Conservation (phyloP, 768 basidiomycete genomes). For the Pleurotus ostreatus region DNA sequence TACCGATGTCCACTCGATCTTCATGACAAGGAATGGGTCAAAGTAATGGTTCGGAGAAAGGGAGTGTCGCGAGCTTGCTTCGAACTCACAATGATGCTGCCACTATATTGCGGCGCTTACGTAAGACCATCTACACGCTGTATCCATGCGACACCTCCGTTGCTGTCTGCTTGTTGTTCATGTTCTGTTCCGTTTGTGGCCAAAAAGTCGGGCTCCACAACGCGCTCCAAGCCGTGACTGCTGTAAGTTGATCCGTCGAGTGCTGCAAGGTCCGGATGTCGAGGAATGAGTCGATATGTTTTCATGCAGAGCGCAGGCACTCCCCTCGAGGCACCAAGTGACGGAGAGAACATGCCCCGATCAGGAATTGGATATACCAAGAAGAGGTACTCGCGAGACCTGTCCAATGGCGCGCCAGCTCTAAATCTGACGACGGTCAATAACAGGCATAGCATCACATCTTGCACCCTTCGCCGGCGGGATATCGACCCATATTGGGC, state of each 20-base stretch:
- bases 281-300: not conserved
- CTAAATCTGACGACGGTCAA: not conserved
- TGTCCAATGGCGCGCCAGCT: constrained; percentile 2
- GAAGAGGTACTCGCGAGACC: constrained; percentile 4
- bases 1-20: constrained; percentile 53
- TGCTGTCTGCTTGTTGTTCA: not conserved
- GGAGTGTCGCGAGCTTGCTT: not conserved
- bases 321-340: constrained; percentile 5
- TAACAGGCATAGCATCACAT: constrained; percentile 4
- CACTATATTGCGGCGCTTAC: not conserved
- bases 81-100: not conserved
- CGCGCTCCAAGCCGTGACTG: no score
- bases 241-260: not conserved
- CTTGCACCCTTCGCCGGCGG: constrained; percentile 3
- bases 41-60: not conserved
- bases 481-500: not conserved
- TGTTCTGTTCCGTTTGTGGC: not conserved
- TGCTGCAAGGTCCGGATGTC: constrained; percentile 2
- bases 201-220: no score
- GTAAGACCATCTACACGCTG: not conserved
- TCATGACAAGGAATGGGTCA: constrained; percentile 28
- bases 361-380: constrained; percentile 5
- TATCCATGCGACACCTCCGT: not conserved
- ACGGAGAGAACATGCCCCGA: constrained; percentile 9
- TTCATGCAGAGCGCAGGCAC: not conserved